Base-by-base conservation (phyloP, 2,329 filamentous ascomycete genomes). In the Penicillium sp. region DNA sequence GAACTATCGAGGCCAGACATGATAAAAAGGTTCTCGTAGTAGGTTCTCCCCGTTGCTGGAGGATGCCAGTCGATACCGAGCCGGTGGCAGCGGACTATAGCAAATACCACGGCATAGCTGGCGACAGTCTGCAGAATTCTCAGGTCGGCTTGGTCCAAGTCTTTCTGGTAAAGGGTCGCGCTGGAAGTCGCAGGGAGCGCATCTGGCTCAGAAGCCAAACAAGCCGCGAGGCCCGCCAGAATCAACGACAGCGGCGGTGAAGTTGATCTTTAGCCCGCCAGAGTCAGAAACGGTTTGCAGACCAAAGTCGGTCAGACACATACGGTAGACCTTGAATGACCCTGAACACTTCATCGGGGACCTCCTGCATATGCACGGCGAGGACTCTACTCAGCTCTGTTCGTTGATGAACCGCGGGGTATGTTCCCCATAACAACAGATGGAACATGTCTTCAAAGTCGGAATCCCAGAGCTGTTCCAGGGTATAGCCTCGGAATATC, bases 11-110 rank as follows among this genome's bases (percentile, higher is more conserved):
- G 65, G 53, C 81, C 79, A 45, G 82, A 76, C 63, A 83, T 75
- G 46, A 77, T 76, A 9, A 84, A 69, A 51, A 83, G 74, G 62
- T 84, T 84, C 50, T 79, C 80, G 0, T 79, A 76, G 68, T 80
- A 82, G 0, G 73, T 75, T n/a, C 77, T 68, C 2, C 77, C 74
- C 27, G 72, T 66, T 0, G 57, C 59, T 0, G 65, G 57, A 4
- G 53, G 41, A 4, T 46, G 48, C 40, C 63, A 68, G 2, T 40
- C 3, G 10, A 60, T 55, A 0, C 52, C 56, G 8, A 51, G 44
- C n/a, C 65, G 60, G 42, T 71, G 67, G 24, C 62, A 65, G n/a
- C 53, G 53, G 3, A 62, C 60, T 0, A 63, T 18, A 1, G 63
- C 63, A 9, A 69, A 60, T 1, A 67, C 47, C 9, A 64, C 62